Conservation (phyloP, 495 filamentous ascomycete genomes). For the Lasiosphaeria miniovina region DNA sequence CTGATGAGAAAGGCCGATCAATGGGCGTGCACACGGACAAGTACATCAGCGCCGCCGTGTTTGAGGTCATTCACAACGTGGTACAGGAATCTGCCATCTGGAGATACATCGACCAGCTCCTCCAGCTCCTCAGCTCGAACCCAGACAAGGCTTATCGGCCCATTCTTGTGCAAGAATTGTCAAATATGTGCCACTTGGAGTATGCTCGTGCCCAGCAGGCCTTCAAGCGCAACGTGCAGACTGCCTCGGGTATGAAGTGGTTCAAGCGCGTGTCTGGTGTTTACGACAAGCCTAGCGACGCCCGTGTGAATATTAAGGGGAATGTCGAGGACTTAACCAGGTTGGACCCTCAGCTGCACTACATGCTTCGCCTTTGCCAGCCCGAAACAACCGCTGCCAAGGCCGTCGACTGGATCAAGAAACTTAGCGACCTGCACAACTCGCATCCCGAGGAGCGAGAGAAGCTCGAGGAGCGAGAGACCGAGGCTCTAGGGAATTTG, state of each 20-base stretch:
- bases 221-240: conserved; percentile 33
- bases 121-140: conserved; percentile 22
- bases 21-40: conserved; percentile 25
- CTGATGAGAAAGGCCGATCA: conserved; percentile 33
- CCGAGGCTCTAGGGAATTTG: conserved; percentile 26
- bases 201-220: conserved; percentile 27
- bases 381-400: conserved; percentile 16
- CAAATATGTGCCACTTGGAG: conserved; percentile 38
- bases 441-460: conserved; percentile 14
- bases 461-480: conserved; percentile 21
- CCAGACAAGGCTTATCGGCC: conserved; percentile 22
- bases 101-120: conserved; percentile 33
- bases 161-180: conserved; percentile 36
- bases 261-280: conserved; percentile 33
- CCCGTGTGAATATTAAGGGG: conserved; percentile 29
- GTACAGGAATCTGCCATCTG: conserved; percentile 32
- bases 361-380: conserved; percentile 35
- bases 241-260: conserved; percentile 20
- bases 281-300: conserved; percentile 28
- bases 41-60: conserved; percentile 31
- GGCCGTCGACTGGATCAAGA: conserved; percentile 26
- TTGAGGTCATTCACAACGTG: conserved; percentile 35
- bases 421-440: conserved; percentile 24
- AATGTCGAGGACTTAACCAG: conserved; percentile 27
- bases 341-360: conserved; percentile 27